Percentiles rank a stretch among this genome's conserved stretches.
Conservation (phyloP, 176 grass and related monocot species). For the Oryza officinalis region DNA sequence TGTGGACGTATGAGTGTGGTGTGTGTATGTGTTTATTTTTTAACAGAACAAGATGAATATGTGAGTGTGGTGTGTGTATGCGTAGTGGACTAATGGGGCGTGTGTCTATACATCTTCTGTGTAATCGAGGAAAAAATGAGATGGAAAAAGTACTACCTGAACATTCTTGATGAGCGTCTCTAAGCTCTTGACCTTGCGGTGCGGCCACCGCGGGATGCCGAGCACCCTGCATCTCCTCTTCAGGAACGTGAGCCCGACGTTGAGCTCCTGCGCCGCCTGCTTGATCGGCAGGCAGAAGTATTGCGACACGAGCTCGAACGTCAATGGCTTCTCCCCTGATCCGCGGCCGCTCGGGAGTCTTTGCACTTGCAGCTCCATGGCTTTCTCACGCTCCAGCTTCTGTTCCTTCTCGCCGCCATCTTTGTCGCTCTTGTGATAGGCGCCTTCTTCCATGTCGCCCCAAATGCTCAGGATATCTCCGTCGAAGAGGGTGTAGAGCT, state of each 20-base stretch:
- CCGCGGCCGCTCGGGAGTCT: not conserved
- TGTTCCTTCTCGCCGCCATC: not conserved
- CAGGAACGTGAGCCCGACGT: conserved; percentile 48
- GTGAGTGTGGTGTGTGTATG: too few relatives aligned
- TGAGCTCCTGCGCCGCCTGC: conserved; percentile 52
- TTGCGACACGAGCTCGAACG: conserved; percentile 37
- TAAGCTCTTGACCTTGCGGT: conserved; percentile 64
- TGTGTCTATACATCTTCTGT: too few relatives aligned
- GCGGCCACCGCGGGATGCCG: conserved; percentile 54
- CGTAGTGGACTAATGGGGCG: too few relatives aligned
- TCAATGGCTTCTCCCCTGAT: conserved; percentile 17
- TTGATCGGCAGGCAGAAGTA: conserved; percentile 61
- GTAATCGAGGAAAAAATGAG: too few relatives aligned
- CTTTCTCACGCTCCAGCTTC: not conserved
- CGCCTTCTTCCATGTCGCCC: conserved; percentile 4
- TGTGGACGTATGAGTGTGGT: too few relatives aligned
- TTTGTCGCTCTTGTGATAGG: not conserved
- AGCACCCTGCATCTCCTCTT: conserved; percentile 61
- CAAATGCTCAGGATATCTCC: conserved; percentile 14
- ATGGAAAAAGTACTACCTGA: conserved; percentile 32
- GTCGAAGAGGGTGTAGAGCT: not conserved
- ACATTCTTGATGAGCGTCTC: conserved; percentile 51
- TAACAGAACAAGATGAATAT: too few relatives aligned
- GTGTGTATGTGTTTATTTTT: too few relatives aligned
- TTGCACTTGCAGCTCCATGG: not conserved